Conservation (phyloP, 2,329 filamentous ascomycete species). For the Paracamarosporium sp. region DNA sequence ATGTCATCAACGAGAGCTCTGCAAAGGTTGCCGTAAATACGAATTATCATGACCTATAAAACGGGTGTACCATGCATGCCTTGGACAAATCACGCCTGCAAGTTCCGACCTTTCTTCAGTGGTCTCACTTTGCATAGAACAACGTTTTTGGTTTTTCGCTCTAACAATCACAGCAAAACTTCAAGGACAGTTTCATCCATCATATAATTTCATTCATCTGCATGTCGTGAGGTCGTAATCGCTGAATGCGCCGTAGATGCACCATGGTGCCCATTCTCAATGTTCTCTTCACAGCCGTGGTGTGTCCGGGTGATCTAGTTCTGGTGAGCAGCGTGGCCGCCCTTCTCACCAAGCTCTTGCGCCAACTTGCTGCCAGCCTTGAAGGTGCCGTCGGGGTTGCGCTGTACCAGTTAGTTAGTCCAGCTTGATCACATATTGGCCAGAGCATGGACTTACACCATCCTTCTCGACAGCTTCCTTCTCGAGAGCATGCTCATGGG, state of each 20-base stretch:
- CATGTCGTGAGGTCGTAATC: background rate
- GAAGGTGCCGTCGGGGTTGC: conserved; percentile 49
- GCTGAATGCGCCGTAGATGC: background rate
- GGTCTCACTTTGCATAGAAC: too few species aligned
- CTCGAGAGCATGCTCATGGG: conserved; percentile 33
- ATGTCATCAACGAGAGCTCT: too few species aligned
- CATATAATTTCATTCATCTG: background rate
- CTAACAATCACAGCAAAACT: background rate
- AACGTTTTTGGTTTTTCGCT: too few species aligned
- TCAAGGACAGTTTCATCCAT: background rate
- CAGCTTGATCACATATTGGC: background rate
- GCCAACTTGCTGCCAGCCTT: conserved; percentile 33
- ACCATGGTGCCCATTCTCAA: background rate
- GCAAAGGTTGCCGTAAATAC: too few species aligned
- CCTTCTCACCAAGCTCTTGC: conserved; percentile 34
- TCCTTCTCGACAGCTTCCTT: conserved; percentile 19
- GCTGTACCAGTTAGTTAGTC: conserved; percentile 8
- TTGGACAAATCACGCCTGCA: too few species aligned
- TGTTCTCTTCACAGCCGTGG: too few species aligned
- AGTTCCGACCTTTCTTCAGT: too few species aligned
- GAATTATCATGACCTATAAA: too few species aligned
- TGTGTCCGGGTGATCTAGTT: background rate
- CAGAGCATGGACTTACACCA: conserved; percentile 26
- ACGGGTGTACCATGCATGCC: too few species aligned
- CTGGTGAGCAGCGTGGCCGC: conserved; percentile 24